phyloP scores from a whole-genome alignment of 192 early-diverging fungal genomes.

The Coemansia sp. region DNA sequence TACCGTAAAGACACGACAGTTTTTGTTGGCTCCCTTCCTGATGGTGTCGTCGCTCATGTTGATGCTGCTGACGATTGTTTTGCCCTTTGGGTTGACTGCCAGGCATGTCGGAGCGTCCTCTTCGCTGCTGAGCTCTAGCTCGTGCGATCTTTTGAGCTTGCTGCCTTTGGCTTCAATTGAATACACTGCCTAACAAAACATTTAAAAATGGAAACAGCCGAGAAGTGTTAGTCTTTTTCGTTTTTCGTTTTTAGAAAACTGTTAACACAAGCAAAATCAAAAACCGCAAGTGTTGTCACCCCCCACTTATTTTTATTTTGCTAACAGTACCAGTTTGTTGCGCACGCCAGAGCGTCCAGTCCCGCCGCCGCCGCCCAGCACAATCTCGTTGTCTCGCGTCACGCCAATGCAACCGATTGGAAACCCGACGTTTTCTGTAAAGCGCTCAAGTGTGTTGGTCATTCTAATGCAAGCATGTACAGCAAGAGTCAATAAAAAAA shows the following conservation, averaged over 20 bases:
- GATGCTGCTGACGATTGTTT: slow-evolving; percentile 64
- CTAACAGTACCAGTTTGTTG: slow-evolving; percentile 74
- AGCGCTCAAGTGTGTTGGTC: slow-evolving; percentile 14
- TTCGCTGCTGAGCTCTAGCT: slow-evolving; percentile 53
- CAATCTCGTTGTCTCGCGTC: slow-evolving; percentile 57
- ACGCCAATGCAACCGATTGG: slow-evolving; percentile 65
- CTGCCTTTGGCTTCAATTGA: slow-evolving; percentile 42
- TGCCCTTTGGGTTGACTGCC: slow-evolving; percentile 74
- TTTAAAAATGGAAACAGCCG: too few relatives aligned
- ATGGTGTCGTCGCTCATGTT: slow-evolving; percentile 67
- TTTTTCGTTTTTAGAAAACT: not conserved
- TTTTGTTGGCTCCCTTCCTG: slow-evolving; percentile 68
- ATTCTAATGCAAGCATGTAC: slow-evolving; percentile 7
- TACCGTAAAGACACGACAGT: slow-evolving; percentile 72
- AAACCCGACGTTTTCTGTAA: slow-evolving; percentile 55
- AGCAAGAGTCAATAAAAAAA: not conserved
- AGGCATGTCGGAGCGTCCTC: slow-evolving; percentile 88
- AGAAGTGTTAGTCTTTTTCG: too few relatives aligned
- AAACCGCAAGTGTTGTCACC: not conserved
- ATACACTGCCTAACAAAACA: slow-evolving; percentile 50
- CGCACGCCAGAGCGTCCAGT: slow-evolving; percentile 75
- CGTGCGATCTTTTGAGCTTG: slow-evolving; percentile 32
- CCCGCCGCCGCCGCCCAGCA: slow-evolving; percentile 88
- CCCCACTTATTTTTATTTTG: too few relatives aligned
- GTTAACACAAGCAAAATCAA: too few relatives aligned